Evolutionary conservation across 169 alveolate species (phyloP).

Genomic region (Plasmodium blacklocki): DNA sequence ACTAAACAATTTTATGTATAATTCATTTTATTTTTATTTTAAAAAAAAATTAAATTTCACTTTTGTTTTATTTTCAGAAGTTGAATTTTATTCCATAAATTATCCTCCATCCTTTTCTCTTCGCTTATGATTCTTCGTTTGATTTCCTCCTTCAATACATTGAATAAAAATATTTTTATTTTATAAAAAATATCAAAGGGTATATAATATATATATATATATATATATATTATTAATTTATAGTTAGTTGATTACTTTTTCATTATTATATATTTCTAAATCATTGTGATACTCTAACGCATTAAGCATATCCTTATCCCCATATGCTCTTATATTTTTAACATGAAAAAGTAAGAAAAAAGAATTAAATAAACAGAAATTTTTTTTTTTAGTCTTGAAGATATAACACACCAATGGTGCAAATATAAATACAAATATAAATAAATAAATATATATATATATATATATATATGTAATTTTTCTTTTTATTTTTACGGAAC

Average conservation of each 20-base stretch:
- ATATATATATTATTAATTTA: constrained; percentile 11
- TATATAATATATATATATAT: background rate
- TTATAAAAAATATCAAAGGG: constrained; percentile 9
- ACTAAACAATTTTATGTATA: background rate
- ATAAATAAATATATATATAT: too few relatives aligned
- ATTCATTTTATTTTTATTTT: background rate
- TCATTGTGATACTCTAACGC: constrained; percentile 49
- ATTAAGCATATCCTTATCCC: constrained; percentile 51
- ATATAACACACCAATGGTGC: too few relatives aligned
- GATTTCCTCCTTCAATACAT: constrained; percentile 49
- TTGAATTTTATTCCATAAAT: constrained; percentile 58
- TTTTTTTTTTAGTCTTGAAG: too few relatives aligned
- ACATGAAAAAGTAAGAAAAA: too few relatives aligned
- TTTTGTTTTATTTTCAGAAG: constrained; percentile 42
- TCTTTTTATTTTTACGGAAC: constrained; percentile 53
- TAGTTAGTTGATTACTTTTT: constrained; percentile 22
- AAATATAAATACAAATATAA: too few relatives aligned
- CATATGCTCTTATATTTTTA: constrained; percentile 52
- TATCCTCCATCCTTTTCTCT: constrained; percentile 60
- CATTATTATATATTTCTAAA: constrained; percentile 49
- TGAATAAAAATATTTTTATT: background rate
- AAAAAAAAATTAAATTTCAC: constrained; percentile 2
- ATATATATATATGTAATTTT: background rate
- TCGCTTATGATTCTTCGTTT: constrained; percentile 52
- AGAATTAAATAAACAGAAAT: too few relatives aligned